Conservation (phyloP, 192 early-diverging fungal genomes). For the Coemansia sp. region DNA sequence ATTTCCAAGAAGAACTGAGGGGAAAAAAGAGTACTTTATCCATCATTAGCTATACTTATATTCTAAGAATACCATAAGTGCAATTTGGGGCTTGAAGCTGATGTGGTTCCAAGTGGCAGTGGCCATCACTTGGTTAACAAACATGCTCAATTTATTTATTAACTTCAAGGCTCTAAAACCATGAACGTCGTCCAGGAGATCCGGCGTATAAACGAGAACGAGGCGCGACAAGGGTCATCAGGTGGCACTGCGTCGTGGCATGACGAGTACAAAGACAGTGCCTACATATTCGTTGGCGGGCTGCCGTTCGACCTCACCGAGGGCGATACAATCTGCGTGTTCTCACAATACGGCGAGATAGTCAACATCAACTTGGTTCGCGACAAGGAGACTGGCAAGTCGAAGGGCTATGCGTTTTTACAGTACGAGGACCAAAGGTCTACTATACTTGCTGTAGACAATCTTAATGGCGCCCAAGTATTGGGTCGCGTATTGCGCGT, state of each 20-base stretch:
- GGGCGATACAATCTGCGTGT: constrained; percentile 90
- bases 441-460: constrained; percentile 93
- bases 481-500: constrained; percentile 68
- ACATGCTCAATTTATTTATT: neutral
- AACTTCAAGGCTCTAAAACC: neutral
- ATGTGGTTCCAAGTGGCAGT: neutral
- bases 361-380: constrained; percentile 88
- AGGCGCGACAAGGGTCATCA: constrained; percentile 57
- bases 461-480: constrained; percentile 79
- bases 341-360: constrained; percentile 92
- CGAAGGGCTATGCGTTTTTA: constrained; percentile 85
- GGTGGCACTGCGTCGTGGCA: constrained; percentile 77
- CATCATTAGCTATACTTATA: neutral
- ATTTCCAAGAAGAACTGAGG: constrained; percentile 57
- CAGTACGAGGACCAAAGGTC: constrained; percentile 92
- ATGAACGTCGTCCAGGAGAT: constrained; percentile 86
- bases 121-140: neutral
- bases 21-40: neutral
- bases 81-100: neutral
- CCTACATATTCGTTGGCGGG: constrained; percentile 89
- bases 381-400: constrained; percentile 84
- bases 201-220: constrained; percentile 74
- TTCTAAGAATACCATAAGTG: constrained; percentile 6
- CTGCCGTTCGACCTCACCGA: constrained; percentile 85
- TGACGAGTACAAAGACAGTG: constrained; percentile 83